Evolutionary conservation across 352 stramenopile genomes (phyloP), one percentile per base, ranked within the genome.

Genomic region (Globisporangium paddicum): DNA sequence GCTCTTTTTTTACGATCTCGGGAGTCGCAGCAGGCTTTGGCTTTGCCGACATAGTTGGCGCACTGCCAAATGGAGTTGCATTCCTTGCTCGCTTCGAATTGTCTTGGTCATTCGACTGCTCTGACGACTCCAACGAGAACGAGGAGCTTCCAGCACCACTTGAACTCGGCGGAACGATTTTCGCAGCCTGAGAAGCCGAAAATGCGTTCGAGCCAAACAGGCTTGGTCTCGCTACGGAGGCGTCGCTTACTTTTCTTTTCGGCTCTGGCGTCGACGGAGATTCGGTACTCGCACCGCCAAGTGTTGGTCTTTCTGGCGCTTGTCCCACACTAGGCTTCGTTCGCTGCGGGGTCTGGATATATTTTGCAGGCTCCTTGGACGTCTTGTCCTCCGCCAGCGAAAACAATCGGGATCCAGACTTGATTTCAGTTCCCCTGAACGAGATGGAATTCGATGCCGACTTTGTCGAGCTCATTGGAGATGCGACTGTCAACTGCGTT

Each of bases 401-500:
- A 23, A 86, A 86, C 16, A 89, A 48, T 19, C 79, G 85, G 7
- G 80, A 85, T 9, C 74, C 76, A 34, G 72, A 75, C 50, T 87
- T 87, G 26, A 80, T 60, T 10, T 76, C 60, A 5, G 73, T 79
- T 14, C 71, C 66, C 53, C 87, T 86, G 60, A 87, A 87, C 21
- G 77, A 84, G 13, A 88, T 69, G 14, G 77, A 71, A 32, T 50
- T 61, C 2, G 64, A 56, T 28, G 73, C 64, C 21, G 68, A 62
- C 58, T 81, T 87, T 10, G 67, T 59, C 51, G 64, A 73, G 64
- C 74, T 85, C 60, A 88, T 64, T 3, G 81, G 81, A 19, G 81
- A 90, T 62, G 77, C 73, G 55, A 90, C 77, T 5, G 73, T 88
- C 25, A 89, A 53, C 56, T 88, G 81, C 5, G 75, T 75, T 16